Conservation (phyloP, 306 rosid species). For the Castanospermum australe region DNA sequence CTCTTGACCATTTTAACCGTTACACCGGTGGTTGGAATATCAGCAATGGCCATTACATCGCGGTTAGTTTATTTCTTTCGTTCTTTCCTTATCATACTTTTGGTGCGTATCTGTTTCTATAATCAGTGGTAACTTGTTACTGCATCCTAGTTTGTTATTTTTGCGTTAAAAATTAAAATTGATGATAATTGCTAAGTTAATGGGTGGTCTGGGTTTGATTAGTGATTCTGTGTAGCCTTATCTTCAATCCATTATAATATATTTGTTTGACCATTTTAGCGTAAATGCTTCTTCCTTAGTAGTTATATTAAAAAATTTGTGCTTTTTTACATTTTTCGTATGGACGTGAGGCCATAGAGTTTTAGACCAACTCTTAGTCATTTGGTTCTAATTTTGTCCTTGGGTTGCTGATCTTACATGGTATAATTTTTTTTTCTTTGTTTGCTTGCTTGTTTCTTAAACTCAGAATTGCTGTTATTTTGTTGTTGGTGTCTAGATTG, state of each 20-base stretch:
- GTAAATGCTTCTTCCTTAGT: background rate
- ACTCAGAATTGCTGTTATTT: background rate
- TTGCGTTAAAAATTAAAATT: background rate
- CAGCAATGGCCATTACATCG: conserved; percentile 66
- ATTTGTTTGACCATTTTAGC: background rate
- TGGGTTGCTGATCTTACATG: background rate
- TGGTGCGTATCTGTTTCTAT: background rate
- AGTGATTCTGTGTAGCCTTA: background rate
- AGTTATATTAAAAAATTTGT: background rate
- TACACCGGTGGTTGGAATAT: conserved; percentile 95
- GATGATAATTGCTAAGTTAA: background rate
- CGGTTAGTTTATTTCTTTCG: conserved; percentile 46
- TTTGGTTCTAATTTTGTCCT: background rate
- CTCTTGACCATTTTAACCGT: conserved; percentile 44
- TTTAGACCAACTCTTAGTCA: background rate
- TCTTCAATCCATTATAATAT: background rate
- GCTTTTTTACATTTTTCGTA: background rate
- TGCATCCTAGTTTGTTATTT: background rate
- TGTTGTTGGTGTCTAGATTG: background rate
- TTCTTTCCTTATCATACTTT: background rate
- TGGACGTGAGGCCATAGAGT: background rate
- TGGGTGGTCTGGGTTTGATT: background rate
- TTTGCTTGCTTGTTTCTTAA: background rate
- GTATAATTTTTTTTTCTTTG: background rate
- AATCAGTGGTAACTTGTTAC: background rate